A percentile compares a stretch with the other conserved stretches of the same genome.
Evolutionary conservation across 371 early-diverging fungal species (phyloP).

Genomic region (Cladochytrium tenue): DNA sequence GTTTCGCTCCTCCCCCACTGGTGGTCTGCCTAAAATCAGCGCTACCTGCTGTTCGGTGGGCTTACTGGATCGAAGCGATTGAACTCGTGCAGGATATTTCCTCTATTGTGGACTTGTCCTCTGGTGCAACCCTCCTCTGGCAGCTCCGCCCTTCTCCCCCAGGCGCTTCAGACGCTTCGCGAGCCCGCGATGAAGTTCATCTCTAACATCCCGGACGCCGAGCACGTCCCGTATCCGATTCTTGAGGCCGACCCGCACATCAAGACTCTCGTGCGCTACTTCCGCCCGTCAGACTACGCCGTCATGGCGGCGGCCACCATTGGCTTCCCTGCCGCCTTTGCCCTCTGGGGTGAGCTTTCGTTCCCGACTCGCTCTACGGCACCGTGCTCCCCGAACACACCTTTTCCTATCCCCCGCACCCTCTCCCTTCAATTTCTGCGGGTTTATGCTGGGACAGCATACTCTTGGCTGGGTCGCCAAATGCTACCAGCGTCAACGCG

Average conservation of each 20-base stretch:
- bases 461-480: neutral
- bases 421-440: too few relatives aligned
- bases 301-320: slow-evolving; percentile 70
- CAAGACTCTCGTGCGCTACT: slow-evolving; percentile 82
- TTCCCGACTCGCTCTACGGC: too few relatives aligned
- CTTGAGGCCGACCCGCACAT: slow-evolving; percentile 64
- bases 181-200: slow-evolving; percentile 33
- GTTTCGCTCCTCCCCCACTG: too few relatives aligned
- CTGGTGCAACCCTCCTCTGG: too few relatives aligned
- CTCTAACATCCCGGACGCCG: slow-evolving; percentile 39
- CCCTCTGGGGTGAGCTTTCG: slow-evolving; percentile 78
- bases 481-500: neutral
- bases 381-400: neutral
- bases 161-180: too few relatives aligned
- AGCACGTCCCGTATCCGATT: slow-evolving; percentile 48
- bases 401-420: neutral
- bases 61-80: too few relatives aligned
- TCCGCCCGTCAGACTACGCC: slow-evolving; percentile 80
- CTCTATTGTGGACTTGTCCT: too few relatives aligned
- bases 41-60: too few relatives aligned
- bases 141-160: too few relatives aligned
- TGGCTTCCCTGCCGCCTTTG: slow-evolving; percentile 72
- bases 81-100: too few relatives aligned
- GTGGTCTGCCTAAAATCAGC: too few relatives aligned
- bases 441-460: neutral